phyloP scores from a whole-genome alignment of 2,329 filamentous ascomycete genomes.

The Cadophora sp. region DNA sequence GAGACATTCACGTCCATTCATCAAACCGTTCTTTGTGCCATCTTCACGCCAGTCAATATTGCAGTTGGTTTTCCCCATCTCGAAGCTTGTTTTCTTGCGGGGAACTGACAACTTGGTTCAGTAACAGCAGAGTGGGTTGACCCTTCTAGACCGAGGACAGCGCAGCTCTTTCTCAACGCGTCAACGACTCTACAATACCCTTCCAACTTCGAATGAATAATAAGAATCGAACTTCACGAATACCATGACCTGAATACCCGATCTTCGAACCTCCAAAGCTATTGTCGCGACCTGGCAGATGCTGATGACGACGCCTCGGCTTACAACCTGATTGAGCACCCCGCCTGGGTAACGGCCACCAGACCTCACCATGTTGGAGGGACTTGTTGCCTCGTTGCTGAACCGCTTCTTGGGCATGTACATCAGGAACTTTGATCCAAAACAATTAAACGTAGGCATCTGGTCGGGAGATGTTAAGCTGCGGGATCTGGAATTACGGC shows the following conservation, averaged over 20 bases:
- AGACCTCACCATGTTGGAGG: conserved; percentile 85
- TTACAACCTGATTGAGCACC: conserved; percentile 47
- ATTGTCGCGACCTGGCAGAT: conserved; percentile 28
- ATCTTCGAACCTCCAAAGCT: conserved; percentile 8
- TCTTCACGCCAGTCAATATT: background rate
- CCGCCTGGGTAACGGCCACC: conserved; percentile 76
- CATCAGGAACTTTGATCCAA: conserved; percentile 98
- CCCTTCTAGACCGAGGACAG: background rate
- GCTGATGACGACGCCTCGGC: conserved; percentile 33
- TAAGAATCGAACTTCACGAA: conserved; percentile 16
- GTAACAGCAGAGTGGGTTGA: conserved; percentile 4
- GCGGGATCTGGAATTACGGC: conserved; percentile 86
- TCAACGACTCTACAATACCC: conserved; percentile 20
- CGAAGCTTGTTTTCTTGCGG: conserved; percentile 21
- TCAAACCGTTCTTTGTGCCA: background rate
- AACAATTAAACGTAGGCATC: conserved; percentile 97
- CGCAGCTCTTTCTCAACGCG: conserved; percentile 8
- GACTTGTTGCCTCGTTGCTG: conserved; percentile 93
- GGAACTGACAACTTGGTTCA: conserved; percentile 23
- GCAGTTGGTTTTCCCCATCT: background rate
- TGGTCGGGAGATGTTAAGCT: conserved; percentile 99
- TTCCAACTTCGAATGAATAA: background rate
- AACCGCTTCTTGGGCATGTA: conserved; percentile 99
- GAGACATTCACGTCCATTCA: background rate
- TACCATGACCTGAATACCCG: conserved; percentile 33